A percentile compares a stretch with the other conserved stretches of the same genome.
These are phyloP conservation scores for Blastobotrys robertii DNA, from an alignment of 805 yeast species.

Conservation along the genomic window DNA sequence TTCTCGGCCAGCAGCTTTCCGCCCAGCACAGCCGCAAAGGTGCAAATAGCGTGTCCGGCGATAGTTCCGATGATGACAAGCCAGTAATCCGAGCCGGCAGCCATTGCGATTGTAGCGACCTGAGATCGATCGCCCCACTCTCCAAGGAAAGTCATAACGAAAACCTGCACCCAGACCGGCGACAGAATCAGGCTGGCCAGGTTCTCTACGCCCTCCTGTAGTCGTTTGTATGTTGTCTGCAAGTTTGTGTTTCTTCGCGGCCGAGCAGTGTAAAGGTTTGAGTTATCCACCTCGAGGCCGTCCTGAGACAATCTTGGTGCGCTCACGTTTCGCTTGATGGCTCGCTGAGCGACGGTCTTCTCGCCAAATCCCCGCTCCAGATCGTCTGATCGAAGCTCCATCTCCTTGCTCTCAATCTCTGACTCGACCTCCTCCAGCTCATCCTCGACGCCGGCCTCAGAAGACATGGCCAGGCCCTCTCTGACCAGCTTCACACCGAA, in stretches of 20 bases:
- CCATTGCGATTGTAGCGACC: conserved; percentile 96
- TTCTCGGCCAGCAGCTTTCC: conserved; percentile 84
- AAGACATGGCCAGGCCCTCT: conserved; percentile 74
- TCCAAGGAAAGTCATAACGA: conserved; percentile 90
- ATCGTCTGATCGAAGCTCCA: conserved; percentile 40
- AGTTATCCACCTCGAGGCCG: conserved; percentile 21
- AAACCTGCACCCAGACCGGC: conserved; percentile 90
- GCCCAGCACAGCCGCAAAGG: conserved; percentile 84
- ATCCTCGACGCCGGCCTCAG: conserved; percentile 81
- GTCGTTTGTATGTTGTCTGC: conserved; percentile 13
- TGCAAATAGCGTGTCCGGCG: conserved; percentile 80
- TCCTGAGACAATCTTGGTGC: conserved; percentile 22
- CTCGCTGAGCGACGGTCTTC: conserved; percentile 9
- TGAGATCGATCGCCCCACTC: conserved; percentile 99
- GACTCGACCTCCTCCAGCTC: conserved; percentile 96
- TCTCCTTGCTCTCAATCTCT: conserved; percentile 61
- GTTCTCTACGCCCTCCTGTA: conserved; percentile 36
- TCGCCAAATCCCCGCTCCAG: conserved; percentile 39
- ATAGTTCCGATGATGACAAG: conserved; percentile 81
- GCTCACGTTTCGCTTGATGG: conserved; percentile 12
- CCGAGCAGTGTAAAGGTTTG: conserved; percentile 10
- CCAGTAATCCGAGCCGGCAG: conserved; percentile 92
- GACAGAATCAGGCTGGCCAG: conserved; percentile 59
- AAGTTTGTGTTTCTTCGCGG: conserved; percentile 13
- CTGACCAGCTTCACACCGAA: conserved; percentile 67